Percentiles rank a stretch among this genome's conserved stretches.
Evolutionary conservation across 1,139 yeast species (phyloP).

Genomic region (Yamadazyma pseudoaaseri): DNA sequence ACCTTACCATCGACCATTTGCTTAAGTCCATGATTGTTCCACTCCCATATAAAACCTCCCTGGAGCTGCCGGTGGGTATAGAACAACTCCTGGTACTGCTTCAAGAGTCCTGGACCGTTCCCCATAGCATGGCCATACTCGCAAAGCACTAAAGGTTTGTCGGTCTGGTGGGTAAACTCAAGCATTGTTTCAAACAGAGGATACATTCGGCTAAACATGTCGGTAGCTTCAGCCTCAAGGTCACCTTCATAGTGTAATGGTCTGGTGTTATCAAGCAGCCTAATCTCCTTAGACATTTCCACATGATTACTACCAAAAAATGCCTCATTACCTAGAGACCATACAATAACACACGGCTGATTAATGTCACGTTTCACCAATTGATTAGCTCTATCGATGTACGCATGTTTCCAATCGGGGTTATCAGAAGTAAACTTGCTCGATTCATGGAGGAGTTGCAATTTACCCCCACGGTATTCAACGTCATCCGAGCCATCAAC

Average conservation of each 20-base stretch:
- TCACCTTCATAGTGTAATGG: conserved; percentile 35
- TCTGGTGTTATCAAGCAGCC: conserved; percentile 20
- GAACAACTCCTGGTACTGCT: conserved; percentile 29
- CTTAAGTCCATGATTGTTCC: conserved; percentile 35
- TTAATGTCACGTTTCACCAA: conserved; percentile 28
- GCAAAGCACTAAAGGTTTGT: conserved; percentile 29
- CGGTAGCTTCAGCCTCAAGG: conserved; percentile 21
- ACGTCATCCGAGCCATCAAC: conserved; percentile 10
- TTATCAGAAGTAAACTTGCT: conserved; percentile 24
- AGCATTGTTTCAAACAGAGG: conserved; percentile 20
- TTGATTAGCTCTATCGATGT: conserved; percentile 29
- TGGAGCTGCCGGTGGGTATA: conserved; percentile 24
- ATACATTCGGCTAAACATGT: conserved; percentile 32
- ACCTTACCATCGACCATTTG: conserved; percentile 12
- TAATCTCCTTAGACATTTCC: conserved; percentile 24
- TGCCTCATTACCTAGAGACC: conserved; percentile 39
- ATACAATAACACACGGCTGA: conserved; percentile 30
- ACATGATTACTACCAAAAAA: conserved; percentile 30
- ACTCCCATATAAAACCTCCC: conserved; percentile 39
- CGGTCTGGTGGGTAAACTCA: conserved; percentile 15
- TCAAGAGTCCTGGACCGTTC: conserved; percentile 32
- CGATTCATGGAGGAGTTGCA: conserved; percentile 11
- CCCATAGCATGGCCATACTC: conserved; percentile 41
- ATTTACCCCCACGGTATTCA: conserved; percentile 11
- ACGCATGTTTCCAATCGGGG: conserved; percentile 27